Evolutionary conservation across 345 rosid species (phyloP), one percentile per base, ranked within the genome.

Genomic region (Clausena lansium): DNA sequence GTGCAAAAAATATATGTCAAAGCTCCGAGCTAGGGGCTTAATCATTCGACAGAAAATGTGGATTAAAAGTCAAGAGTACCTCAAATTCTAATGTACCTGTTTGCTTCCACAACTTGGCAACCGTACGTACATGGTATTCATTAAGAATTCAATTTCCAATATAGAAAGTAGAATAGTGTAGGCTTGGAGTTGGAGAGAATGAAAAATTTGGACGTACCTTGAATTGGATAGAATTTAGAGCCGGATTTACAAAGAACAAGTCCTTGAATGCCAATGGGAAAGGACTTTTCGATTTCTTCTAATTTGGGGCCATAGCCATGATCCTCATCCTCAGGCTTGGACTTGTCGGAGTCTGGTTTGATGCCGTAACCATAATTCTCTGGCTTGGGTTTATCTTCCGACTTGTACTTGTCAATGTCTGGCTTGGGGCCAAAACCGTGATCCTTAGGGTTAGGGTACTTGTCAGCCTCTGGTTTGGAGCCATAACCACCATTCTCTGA

Each of bases 171-270:
- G 39, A 36, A 36, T 36, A 7, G 39, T 36, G 7, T 1, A 36
- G 39, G 39, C 39, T 36, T 36, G 39, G 39, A 36, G 39, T 36
- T 36, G 39, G 39, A 36, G 6, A 36, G 39, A 36, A 36, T 7
- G 7, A 36, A 36, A 36, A 36, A 36, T 1, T 36, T 7, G 15
- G 9, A 45, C 39, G 30, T 77, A 84, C 91, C 87, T 82, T 66
- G 57, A 28, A 86, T 65, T 33, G 87, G 89, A 63, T 61, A 22
- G 41, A n/a, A 33, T 35, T 77, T 77, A 7, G 62, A 5, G 67
- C 81, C 81, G 4, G 84, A 83, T 80, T 76, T 80, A 35, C 91
- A 86, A 27, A 81, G 77, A 74, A 83, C 78, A 39, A 83, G 62
- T n/a, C 89, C 89, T 82, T 83, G 77, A 65, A 86, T 65, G 6